Evolutionary conservation across 495 filamentous ascomycete species (phyloP).

Genomic region (Tuber calosporum): DNA sequence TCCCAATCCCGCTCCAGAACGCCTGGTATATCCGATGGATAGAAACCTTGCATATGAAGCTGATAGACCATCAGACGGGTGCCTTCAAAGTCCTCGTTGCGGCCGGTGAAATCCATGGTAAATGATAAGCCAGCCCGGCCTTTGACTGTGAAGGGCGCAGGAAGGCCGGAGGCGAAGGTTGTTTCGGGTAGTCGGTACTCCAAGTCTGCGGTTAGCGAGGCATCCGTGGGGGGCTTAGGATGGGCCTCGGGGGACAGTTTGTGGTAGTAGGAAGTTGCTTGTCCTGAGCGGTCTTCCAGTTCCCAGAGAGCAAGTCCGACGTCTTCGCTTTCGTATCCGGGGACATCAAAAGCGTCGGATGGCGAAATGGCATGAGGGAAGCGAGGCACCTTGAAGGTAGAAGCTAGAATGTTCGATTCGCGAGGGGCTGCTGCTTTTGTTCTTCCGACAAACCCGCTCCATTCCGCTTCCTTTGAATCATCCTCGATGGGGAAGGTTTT

Average conservation of each 20-base stretch:
- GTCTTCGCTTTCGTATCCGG: conserved; percentile 16
- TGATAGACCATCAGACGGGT: conserved; percentile 32
- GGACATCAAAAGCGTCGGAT: not conserved
- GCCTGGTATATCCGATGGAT: conserved; percentile 14
- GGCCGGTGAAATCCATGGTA: conserved; percentile 31
- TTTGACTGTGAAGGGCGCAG: conserved; percentile 20
- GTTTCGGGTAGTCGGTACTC: conserved; percentile 7
- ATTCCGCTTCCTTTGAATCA: not conserved
- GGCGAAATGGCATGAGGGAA: conserved; percentile 7
- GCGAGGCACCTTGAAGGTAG: conserved; percentile 17
- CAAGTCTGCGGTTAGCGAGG: conserved; percentile 6
- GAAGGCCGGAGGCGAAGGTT: not conserved
- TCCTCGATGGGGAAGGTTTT: conserved; percentile 15
- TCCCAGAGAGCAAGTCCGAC: conserved; percentile 29
- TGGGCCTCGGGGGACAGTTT: conserved; percentile 8
- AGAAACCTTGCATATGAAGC: conserved; percentile 24
- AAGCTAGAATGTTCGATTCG: conserved; percentile 19
- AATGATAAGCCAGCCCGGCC: conserved; percentile 21
- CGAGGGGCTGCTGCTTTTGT: conserved; percentile 15
- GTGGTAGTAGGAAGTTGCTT: conserved; percentile 25
- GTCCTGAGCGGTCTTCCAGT: conserved; percentile 11
- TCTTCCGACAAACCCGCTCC: conserved; percentile 22
- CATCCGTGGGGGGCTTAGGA: not conserved
- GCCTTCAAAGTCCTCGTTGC: conserved; percentile 24
- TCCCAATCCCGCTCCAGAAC: conserved; percentile 27